Evolutionary conservation across 768 basidiomycete species (phyloP), one percentile per base, ranked within the genome.

Genomic region (Atractiella rhizophila): DNA sequence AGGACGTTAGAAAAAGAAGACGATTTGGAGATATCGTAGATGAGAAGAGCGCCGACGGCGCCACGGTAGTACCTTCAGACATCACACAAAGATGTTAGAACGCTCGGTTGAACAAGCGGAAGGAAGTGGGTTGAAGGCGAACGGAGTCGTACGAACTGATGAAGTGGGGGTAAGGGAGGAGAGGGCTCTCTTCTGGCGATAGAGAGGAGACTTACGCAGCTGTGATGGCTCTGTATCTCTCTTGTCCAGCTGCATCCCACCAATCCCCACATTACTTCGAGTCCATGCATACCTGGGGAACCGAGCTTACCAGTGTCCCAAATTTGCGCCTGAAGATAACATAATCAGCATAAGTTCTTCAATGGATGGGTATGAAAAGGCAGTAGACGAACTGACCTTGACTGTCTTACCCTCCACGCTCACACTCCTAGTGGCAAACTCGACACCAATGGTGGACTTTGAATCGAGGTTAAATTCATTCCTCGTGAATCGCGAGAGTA

Each of bases 401-500:
- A 98, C 70, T 2, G 74, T 85, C 73, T 96, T 96, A 29, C 73
- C 72, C 57, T 96, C 88, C n/a, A 96, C 80, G 51, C 68, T 77
- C 59, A 83, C 81, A 15, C 81, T 79, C 55, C 91, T 72, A 30
- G 88, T 94, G 4, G 88, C 91, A 54, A 98, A 98, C 62, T 96
- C 88, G 52, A 98, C 88, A 40, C 91, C 88, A 59, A 98, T 96
- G 19, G 91, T 98, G 46, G 88, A 96, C 66, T 96, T 94, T 32
- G 85, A 83, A 57, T 96, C 91, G 51, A 88, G 69, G 66, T 86
- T 91, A 73, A 98, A 98, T 63, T 96, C 86, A 57, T 94, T 94
- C 53, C 86, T 75, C 51, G 91, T 98, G 71, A 98, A 98, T 57
- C 91, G 83, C 63, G 85, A 88, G 59, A 98, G 85, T 62, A 98